Evolutionary conservation across 169 alveolate genomes (phyloP).

Genomic region (Perkinsus olseni): DNA sequence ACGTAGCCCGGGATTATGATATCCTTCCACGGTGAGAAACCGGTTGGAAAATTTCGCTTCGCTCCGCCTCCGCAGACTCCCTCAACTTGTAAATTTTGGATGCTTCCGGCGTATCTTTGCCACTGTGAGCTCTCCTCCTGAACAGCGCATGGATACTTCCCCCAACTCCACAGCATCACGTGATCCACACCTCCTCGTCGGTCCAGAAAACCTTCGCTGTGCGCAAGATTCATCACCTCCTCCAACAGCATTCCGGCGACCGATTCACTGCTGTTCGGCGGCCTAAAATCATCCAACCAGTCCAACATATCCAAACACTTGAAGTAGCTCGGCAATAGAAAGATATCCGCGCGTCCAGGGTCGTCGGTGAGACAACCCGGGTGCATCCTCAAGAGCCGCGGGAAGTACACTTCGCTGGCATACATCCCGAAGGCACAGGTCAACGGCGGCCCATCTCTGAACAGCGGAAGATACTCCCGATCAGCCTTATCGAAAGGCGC

Average conservation of each 20-base stretch:
- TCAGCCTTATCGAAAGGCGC: not conserved
- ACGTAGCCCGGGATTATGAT: slow-evolving; percentile 25
- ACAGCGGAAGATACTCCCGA: not conserved
- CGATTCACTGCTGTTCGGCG: not conserved
- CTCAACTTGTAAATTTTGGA: slow-evolving; percentile 23
- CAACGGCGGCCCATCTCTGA: not conserved
- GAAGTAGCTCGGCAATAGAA: slow-evolving; percentile 20
- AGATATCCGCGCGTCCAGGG: not conserved
- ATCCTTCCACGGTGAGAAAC: slow-evolving; percentile 22
- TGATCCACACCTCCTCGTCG: slow-evolving; percentile 25
- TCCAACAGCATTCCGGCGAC: slow-evolving; percentile 2
- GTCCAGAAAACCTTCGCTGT: not conserved
- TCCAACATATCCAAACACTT: slow-evolving; percentile 18
- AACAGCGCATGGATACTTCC: slow-evolving; percentile 25
- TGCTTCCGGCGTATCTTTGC: not conserved
- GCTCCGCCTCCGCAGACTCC: slow-evolving; percentile 5
- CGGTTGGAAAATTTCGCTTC: not conserved
- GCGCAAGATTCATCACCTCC: not conserved
- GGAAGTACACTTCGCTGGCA: slow-evolving; percentile 25
- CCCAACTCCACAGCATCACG: slow-evolving; percentile 24
- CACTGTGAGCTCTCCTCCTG: not conserved
- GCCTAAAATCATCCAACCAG: not conserved
- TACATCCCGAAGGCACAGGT: slow-evolving; percentile 28
- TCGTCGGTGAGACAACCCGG: not conserved
- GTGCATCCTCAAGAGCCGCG: not conserved